phyloP scores from a whole-genome alignment of 495 filamentous ascomycete species.

The Xylaria cubensis region DNA sequence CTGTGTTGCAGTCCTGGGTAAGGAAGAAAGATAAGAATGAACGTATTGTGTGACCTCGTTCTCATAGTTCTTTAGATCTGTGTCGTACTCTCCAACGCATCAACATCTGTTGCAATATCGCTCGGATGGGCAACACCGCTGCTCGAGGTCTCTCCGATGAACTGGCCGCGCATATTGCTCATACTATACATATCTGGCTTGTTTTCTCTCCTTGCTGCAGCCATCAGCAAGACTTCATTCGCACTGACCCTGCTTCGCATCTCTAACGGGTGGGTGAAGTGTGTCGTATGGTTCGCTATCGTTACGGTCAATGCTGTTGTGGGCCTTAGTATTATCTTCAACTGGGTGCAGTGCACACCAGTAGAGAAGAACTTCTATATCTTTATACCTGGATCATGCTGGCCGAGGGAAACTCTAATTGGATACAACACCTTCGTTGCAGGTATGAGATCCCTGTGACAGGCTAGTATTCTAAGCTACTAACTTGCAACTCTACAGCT shows the following conservation, averaged over 20 bases:
- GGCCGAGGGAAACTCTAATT: slow-evolving; percentile 39
- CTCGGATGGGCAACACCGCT: slow-evolving; percentile 37
- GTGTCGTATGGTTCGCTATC: slow-evolving; percentile 38
- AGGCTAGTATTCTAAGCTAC: not conserved
- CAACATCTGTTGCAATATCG: slow-evolving; percentile 26
- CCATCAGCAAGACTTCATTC: slow-evolving; percentile 46
- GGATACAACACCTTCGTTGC: slow-evolving; percentile 45
- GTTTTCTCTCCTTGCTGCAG: slow-evolving; percentile 35
- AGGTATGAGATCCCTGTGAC: slow-evolving; percentile 24
- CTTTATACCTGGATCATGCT: slow-evolving; percentile 30
- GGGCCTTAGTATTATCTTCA: slow-evolving; percentile 29
- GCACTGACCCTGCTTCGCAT: slow-evolving; percentile 44
- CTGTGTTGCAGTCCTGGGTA: slow-evolving; percentile 8
- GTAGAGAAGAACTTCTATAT: slow-evolving; percentile 31
- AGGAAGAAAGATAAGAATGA: not conserved
- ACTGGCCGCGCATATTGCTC: slow-evolving; percentile 28
- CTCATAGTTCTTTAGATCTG: slow-evolving; percentile 27
- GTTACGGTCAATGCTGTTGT: slow-evolving; percentile 40
- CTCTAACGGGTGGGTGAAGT: slow-evolving; percentile 31
- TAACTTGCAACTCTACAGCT: slow-evolving; percentile 27
- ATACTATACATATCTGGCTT: slow-evolving; percentile 25
- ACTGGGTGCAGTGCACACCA: slow-evolving; percentile 41
- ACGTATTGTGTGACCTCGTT: not conserved
- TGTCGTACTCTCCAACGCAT: slow-evolving; percentile 28
- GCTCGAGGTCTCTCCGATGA: slow-evolving; percentile 17